Evolutionary conservation across 2,329 filamentous ascomycete species (phyloP).

Genomic region (Alternaria sp.): DNA sequence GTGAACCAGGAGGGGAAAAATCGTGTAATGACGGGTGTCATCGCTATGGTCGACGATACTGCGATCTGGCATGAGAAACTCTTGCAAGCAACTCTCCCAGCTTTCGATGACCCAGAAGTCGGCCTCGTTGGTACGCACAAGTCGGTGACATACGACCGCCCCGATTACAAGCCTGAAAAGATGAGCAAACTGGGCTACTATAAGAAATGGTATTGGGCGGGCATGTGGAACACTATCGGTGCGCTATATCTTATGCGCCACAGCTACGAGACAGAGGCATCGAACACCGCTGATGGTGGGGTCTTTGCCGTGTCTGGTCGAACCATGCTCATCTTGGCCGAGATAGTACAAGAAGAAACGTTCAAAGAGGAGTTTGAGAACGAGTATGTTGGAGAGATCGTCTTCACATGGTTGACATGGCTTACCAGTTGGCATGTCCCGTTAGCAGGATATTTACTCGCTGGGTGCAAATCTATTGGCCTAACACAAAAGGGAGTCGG

Average conservation of each 20-base stretch:
- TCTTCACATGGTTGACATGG: no score
- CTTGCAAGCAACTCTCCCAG: constrained; percentile 20
- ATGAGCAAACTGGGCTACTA: no score
- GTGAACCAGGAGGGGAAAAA: background rate
- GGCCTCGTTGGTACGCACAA: constrained; percentile 34
- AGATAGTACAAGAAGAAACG: constrained; percentile 24
- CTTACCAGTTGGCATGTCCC: no score
- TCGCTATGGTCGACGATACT: constrained; percentile 27
- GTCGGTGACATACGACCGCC: constrained; percentile 17
- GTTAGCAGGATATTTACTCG: no score
- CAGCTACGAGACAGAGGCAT: constrained; percentile 43
- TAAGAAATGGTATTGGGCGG: no score
- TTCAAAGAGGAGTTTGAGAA: constrained; percentile 31
- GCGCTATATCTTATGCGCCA: constrained; percentile 40
- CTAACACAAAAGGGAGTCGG: constrained; percentile 12
- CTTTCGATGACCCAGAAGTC: constrained; percentile 24
- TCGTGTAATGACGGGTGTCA: constrained; percentile 10
- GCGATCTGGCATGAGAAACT: constrained; percentile 25
- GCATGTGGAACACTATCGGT: constrained; percentile 29
- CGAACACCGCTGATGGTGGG: constrained; percentile 41
- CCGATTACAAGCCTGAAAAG: no score
- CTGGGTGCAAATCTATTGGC: background rate
- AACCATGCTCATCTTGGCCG: constrained; percentile 30
- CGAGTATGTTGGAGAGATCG: constrained; percentile 14
- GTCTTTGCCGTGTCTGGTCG: constrained; percentile 44